Percentiles rank a stretch among this genome's conserved stretches.
phyloP scores from a whole-genome alignment of 148 eudicot species.

The Spergularia marina region DNA sequence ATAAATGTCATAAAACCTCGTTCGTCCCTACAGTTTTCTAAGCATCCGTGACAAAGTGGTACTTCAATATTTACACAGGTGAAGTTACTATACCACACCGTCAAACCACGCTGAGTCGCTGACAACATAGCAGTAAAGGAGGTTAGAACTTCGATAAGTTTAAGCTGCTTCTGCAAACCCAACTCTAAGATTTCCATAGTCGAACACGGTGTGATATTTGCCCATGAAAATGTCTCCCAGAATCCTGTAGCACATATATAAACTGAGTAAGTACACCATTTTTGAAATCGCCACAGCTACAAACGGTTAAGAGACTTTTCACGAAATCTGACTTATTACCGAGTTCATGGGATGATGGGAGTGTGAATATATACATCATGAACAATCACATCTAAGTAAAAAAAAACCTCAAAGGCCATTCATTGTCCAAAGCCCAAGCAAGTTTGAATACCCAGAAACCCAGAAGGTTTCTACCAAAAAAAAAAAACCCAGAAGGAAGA shows the following conservation, averaged over 20 bases:
- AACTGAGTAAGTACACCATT: background rate
- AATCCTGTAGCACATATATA: constrained; percentile 45
- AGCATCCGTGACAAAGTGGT: background rate
- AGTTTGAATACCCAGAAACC: no score
- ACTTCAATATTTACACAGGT: constrained; percentile 19
- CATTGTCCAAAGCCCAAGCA: no score
- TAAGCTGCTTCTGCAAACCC: constrained; percentile 88
- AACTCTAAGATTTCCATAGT: constrained; percentile 56
- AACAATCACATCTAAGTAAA: no score
- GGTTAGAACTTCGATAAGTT: constrained; percentile 8
- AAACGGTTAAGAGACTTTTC: no score
- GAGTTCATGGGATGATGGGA: no score
- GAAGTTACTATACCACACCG: constrained; percentile 4
- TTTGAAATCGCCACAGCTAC: background rate
- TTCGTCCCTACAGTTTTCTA: no score
- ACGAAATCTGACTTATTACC: no score
- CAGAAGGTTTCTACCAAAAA: no score
- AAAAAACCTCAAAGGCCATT: no score
- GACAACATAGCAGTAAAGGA: background rate
- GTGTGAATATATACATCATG: no score
- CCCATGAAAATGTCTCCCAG: constrained; percentile 85
- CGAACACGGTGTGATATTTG: constrained; percentile 64
- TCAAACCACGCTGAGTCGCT: background rate
- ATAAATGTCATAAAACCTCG: background rate
- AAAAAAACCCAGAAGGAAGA: no score